These are phyloP conservation scores for Boletellus ananas DNA, from an alignment of 768 basidiomycete species.

Conservation along the genomic window DNA sequence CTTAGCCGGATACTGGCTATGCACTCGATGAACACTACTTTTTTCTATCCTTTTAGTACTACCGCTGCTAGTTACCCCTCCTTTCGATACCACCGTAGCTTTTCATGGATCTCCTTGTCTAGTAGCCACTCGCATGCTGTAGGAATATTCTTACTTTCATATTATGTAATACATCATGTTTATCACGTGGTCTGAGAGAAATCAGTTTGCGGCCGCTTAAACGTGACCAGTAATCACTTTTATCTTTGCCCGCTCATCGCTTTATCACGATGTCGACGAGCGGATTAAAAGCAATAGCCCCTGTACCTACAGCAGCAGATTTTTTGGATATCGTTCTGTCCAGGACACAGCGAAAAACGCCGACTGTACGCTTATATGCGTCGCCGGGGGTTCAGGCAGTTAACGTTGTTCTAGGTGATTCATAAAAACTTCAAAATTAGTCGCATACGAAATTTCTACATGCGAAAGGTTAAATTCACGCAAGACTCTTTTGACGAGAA, in stretches of 20 bases:
- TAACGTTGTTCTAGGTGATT: conserved; percentile 61
- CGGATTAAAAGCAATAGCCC: conserved; percentile 94
- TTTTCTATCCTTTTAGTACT: conserved; percentile 15
- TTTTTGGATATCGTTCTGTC: conserved; percentile 93
- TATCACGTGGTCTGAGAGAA: conserved; percentile 13
- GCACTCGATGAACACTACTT: conserved; percentile 11
- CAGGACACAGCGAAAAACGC: conserved; percentile 95
- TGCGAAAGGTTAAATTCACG: conserved; percentile 99
- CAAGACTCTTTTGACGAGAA: conserved; percentile 97
- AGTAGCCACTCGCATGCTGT: conserved; percentile 21
- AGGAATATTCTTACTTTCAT: conserved; percentile 7
- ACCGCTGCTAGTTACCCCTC: conserved; percentile 26
- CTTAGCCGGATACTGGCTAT: conserved; percentile 13
- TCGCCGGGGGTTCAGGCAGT: conserved; percentile 1
- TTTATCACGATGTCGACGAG: conserved; percentile 64
- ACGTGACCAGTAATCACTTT: neutral
- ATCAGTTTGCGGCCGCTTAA: neutral
- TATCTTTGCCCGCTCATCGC: conserved; percentile 8
- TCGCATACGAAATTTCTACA: conserved; percentile 95
- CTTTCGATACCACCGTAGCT: conserved; percentile 22
- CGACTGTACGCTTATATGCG: conserved; percentile 54
- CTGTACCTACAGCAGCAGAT: conserved; percentile 95
- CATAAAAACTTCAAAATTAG: conserved; percentile 99
- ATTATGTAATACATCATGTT: neutral
- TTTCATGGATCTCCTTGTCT: conserved; percentile 21